Conservation (phyloP, 495 filamentous ascomycete species). For the Darksidea phi region DNA sequence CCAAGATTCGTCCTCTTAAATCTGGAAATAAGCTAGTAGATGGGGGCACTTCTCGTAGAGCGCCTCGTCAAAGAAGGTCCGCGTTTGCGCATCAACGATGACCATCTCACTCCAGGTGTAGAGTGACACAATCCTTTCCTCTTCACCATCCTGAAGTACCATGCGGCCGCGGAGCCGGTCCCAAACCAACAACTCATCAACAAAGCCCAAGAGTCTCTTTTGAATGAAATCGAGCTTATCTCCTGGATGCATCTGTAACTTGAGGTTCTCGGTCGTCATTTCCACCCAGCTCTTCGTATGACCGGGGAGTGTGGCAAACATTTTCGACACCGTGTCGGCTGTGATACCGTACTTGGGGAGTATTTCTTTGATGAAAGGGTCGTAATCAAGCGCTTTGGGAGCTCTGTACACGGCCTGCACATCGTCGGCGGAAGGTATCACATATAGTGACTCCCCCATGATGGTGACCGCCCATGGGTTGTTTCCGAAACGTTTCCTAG, state of each 20-base stretch:
- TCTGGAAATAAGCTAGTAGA: slow-evolving; percentile 24
- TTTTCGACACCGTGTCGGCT: slow-evolving; percentile 3
- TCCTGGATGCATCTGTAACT: slow-evolving; percentile 33
- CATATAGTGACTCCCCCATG: slow-evolving; percentile 28
- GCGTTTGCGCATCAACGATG: slow-evolving; percentile 30
- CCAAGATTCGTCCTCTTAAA: slow-evolving; percentile 40
- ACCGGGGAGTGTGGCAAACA: background rate
- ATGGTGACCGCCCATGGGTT: slow-evolving; percentile 34
- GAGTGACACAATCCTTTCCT: slow-evolving; percentile 25
- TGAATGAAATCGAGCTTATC: slow-evolving; percentile 18
- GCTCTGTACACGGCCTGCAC: slow-evolving; percentile 32
- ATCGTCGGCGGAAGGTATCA: slow-evolving; percentile 34
- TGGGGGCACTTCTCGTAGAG: slow-evolving; percentile 36
- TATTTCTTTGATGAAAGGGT: slow-evolving; percentile 1
- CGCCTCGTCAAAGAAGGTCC: slow-evolving; percentile 36
- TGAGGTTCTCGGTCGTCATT: slow-evolving; percentile 1
- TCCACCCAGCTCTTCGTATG: slow-evolving; percentile 3
- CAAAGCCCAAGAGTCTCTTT: background rate
- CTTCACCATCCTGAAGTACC: background rate
- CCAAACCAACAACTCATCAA: background rate
- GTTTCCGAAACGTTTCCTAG: slow-evolving; percentile 3
- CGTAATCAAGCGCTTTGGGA: slow-evolving; percentile 10
- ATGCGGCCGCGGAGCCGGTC: background rate
- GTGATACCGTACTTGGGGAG: slow-evolving; percentile 4
- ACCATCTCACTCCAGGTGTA: slow-evolving; percentile 13